Base-by-base conservation (phyloP, 768 basidiomycete species). In the Trametes punicea region DNA sequence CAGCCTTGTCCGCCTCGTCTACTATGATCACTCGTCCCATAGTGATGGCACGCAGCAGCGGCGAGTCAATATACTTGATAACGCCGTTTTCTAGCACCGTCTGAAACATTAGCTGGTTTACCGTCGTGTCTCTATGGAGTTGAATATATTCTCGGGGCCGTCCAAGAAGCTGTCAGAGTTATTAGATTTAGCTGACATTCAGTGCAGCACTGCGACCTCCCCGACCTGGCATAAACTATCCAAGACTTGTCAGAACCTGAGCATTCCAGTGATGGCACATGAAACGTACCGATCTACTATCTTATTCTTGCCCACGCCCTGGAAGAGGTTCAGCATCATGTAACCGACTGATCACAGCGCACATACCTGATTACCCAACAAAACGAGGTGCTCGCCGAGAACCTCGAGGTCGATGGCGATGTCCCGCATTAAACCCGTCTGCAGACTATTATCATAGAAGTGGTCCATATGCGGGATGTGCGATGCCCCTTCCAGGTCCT, bases 281-380 rank as follows among this genome's bases (percentile, higher is more conserved):
- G 9, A 27, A 3, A 67, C 76, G 60, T 39, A 80, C 80, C 82
- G 70, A 66, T 87, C 85, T 21, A 87, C 73, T 40, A 87, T 77
- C 69, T 85, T 85, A 65, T 87, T 87, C 74, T 85, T 87, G 15
- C 85, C 85, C 11, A 87, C 85, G 33, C 85, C 85, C 78, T 83
- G 51, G 9, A 44, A 38, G 2, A 30, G 6, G 21, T n/a, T 45
- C 23, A 60, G 23, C 33, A 36, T 25, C 23, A 45, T 16, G 13
- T 21, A 2, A 6, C 6, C 11, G 7, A 15, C 11, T 23, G 40
- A 33, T 5, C 5, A 26, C 30, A 26, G 27, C 6, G n/a, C 10
- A 21, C 71, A 18, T 56, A 82, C 83, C 75, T 87, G 85, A 64
- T 87, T 87, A 18, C 85, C 85, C 1, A 87, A 71, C 9, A 87